Conservation (phyloP, 306 rosid genomes). For the Malus fusca region DNA sequence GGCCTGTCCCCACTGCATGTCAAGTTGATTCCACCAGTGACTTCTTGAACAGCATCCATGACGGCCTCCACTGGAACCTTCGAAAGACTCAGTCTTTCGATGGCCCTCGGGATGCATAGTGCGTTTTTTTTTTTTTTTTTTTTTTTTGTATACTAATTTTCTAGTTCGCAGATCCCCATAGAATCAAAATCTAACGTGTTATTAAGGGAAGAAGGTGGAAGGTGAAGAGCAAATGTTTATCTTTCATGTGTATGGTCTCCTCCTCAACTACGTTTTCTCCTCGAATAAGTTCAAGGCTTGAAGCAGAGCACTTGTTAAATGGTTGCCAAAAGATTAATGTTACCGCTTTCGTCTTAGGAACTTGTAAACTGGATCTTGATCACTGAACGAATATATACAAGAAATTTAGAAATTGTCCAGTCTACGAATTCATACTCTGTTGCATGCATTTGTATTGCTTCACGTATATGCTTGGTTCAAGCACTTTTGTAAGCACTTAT, state of each 20-base stretch:
- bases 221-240: background rate
- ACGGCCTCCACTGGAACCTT: constrained; percentile 95
- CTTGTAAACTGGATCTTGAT: background rate
- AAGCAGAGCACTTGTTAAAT: background rate
- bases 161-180: background rate
- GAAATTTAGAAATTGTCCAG: background rate
- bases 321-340: background rate
- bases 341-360: background rate
- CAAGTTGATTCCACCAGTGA: constrained; percentile 72
- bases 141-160: background rate
- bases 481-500: too few species aligned
- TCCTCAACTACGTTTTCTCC: background rate
- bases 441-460: background rate
- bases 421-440: background rate
- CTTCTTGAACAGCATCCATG: constrained; percentile 83
- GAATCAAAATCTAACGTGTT: background rate
- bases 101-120: constrained; percentile 59
- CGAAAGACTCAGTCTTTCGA: constrained; percentile 75
- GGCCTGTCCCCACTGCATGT: constrained; percentile 99
- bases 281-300: background rate
- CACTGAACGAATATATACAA: background rate
- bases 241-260: background rate
- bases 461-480: too few species aligned
- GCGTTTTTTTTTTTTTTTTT: background rate
- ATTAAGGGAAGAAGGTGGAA: background rate